Conservation (phyloP, 176 grass and related monocot genomes). For the Alloteropsis semialata region DNA sequence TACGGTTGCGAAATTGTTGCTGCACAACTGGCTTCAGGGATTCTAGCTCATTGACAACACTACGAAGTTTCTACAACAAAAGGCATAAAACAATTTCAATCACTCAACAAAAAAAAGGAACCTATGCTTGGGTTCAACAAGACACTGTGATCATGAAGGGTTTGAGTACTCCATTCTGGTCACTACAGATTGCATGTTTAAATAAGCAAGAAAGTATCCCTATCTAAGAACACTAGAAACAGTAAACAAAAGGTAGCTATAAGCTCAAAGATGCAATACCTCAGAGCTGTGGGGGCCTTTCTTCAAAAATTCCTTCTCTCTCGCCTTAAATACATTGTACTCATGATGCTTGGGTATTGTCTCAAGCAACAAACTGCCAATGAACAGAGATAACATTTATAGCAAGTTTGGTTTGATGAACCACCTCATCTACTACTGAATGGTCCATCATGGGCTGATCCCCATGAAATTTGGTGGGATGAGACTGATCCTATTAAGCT, state of each 20-base stretch:
- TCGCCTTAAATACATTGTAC: slow-evolving; percentile 65
- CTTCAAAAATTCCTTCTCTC: slow-evolving; percentile 63
- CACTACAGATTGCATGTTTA: not conserved
- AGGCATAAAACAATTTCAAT: not conserved
- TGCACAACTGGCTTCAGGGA: slow-evolving; percentile 78
- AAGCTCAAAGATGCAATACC: slow-evolving; percentile 23
- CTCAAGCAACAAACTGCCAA: slow-evolving; percentile 75
- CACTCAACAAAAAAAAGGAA: not conserved
- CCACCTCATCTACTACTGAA: not conserved
- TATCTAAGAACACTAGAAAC: slow-evolving; percentile 20
- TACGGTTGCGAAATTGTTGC: slow-evolving; percentile 52
- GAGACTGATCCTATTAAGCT: not conserved
- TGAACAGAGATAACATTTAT: slow-evolving; percentile 15
- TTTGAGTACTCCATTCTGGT: not conserved
- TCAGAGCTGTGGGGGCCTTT: slow-evolving; percentile 51
- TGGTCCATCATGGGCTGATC: not conserved
- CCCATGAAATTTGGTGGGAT: not conserved
- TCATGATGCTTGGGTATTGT: slow-evolving; percentile 87
- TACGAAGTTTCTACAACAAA: slow-evolving; percentile 74
- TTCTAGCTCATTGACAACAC: slow-evolving; percentile 82
- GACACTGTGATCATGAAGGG: not conserved
- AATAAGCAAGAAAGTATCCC: not conserved
- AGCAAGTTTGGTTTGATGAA: not conserved
- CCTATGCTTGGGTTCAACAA: not conserved
- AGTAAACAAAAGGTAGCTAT: slow-evolving; percentile 1